Evolutionary conservation across 2,329 filamentous ascomycete species (phyloP), one percentile per base, ranked within the genome.

Genomic region (Ophiostoma angusticollis): DNA sequence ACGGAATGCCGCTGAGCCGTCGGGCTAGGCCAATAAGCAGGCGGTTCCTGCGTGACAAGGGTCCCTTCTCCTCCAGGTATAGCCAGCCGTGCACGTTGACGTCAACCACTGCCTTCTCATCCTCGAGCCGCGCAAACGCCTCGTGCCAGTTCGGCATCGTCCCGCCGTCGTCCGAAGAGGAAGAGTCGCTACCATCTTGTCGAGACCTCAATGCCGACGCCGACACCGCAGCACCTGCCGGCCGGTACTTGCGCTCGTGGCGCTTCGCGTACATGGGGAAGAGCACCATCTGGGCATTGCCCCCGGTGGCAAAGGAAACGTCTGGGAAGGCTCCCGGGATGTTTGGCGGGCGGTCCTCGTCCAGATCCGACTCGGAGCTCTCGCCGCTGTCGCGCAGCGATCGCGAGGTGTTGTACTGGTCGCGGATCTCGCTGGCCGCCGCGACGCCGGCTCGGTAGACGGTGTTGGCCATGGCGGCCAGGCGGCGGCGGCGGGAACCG

Each of bases 81-180:
- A 96, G 74, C 91, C 93, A 98, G 12, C 91, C 91, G 49, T 89
- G 73, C 18, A 98, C 84, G 56, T 98, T 89, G 6, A 96, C 84
- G 54, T 96, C 89, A 1, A 95, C 83, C 4, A 95, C 67, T 0
- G 87, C 85, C 55, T 81, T 82, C 51, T 86, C 78, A 43, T 89
- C 79, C 55, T 93, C 82, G 38, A 80, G 72, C 44, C 72, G 72
- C 41, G 87, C 76, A 82, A 84, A 93, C 52, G 89, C 77, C 39
- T 74, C 65, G 30, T 71, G 73, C 79, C 82, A 89, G 55, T 81
- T 87, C 5, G 35, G 34, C 11, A 37, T 37, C 14, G 19, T 25
- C 9, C 31, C 24, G 31, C 14, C 16, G 30, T 14, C 22, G 6
- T 22, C 6, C 4, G 28, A 36, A 9, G 27, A 24, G 12, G 27